Evolutionary conservation across 257 asterid species (phyloP), one percentile per base, ranked within the genome.

Genomic region (Nemophila menziesii): DNA sequence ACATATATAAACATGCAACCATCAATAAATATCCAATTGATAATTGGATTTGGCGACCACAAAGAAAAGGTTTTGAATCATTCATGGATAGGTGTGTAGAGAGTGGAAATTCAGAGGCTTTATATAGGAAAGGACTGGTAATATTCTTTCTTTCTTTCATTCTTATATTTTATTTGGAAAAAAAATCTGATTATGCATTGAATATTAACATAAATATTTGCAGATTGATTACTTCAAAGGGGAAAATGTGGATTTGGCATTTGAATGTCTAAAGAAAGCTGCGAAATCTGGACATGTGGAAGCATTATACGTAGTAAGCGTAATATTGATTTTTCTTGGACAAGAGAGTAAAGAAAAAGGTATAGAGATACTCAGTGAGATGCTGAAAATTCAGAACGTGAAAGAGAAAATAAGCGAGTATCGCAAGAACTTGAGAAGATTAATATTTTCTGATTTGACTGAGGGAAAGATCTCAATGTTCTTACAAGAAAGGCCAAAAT

Each of bases 71-170:
- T 11, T 19, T 24, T 4, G 9, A 4, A 24, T 24, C 33, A 24
- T 64, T 64, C 20, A 17, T 64, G 13, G 39, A 47, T 12, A 34
- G 33, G 22, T 69, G 76, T 5, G 14, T 39, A 10, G 11, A 27
- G 11, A 22, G 29, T 5, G 22, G 13, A 7, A 64, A 64, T 48
- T 46, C 65, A 8, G 66, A 69, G 11, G 12, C 48, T 0, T 5
- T 50, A 11, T 64, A 56, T 16, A 27, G 64, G 20, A 48, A 64
- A 49, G 72, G 63, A 12, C 52, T 61, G 61, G 72, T 64, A 55
- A n/a, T n/a, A 52, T 0, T 1, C 20, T 20, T 15, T 9, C 13
- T 20, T 22, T 4, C n/a, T n/a, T n/a, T n/a, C n/a, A n/a, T n/a
- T n/a, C n/a, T n/a, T n/a, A n/a, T 55, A 20, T 39, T 34, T 34